Conservation (phyloP, 345 rosid species). For the Arabidopsis suecica region DNA sequence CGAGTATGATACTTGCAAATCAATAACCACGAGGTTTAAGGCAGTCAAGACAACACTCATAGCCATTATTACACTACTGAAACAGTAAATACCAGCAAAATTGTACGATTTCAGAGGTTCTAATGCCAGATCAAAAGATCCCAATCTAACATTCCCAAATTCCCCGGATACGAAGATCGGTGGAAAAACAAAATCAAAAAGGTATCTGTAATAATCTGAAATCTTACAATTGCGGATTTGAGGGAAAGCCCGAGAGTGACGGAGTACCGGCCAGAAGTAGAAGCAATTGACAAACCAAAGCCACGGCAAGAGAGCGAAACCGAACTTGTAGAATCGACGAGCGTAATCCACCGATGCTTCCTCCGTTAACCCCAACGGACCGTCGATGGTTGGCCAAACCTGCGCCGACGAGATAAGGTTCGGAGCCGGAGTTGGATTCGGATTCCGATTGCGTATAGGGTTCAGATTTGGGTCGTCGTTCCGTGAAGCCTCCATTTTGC, state of each 20-base stretch:
- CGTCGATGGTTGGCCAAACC: constrained; percentile 92
- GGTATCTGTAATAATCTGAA: not conserved
- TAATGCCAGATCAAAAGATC: constrained; percentile 2
- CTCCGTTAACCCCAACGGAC: constrained; percentile 82
- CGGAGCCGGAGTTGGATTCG: not conserved
- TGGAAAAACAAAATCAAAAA: constrained; percentile 9
- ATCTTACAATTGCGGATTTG: constrained; percentile 70
- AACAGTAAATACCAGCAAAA: not conserved
- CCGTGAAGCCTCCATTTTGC: constrained; percentile 68
- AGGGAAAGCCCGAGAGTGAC: constrained; percentile 84
- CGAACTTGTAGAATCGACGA: constrained; percentile 82
- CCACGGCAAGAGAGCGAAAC: constrained; percentile 87
- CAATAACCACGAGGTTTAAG: not conserved
- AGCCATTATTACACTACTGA: not conserved
- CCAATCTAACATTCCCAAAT: constrained; percentile 11
- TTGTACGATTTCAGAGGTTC: not conserved
- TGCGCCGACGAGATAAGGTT: constrained; percentile 36
- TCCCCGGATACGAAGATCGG: not conserved
- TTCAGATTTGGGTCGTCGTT: constrained; percentile 36
- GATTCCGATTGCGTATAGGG: constrained; percentile 28
- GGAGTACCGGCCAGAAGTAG: constrained; percentile 99
- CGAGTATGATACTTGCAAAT: not conserved
- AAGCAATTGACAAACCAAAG: constrained; percentile 98
- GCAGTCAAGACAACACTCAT: not conserved
- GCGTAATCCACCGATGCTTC: constrained; percentile 87